phyloP scores from a whole-genome alignment of 2,329 filamentous ascomycete species.

The Fusarium mexicanum region DNA sequence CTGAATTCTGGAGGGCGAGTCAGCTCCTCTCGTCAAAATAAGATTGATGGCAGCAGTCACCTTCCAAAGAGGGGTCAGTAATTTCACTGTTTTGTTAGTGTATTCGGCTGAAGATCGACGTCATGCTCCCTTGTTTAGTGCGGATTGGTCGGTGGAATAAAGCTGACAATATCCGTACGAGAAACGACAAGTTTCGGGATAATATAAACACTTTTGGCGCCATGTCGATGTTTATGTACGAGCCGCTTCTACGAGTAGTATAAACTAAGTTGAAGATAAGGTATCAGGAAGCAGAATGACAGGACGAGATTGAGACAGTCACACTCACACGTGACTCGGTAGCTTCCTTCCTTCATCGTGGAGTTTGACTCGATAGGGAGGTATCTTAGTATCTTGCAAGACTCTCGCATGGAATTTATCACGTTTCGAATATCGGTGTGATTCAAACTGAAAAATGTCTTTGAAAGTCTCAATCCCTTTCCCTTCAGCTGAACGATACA shows the following conservation, averaged over 20 bases:
- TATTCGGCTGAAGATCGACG: slow-evolving; percentile 11
- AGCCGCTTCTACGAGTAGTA: neutral
- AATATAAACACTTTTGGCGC: neutral
- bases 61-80: slow-evolving; percentile 20
- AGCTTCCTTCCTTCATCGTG: neutral
- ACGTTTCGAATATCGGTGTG: neutral
- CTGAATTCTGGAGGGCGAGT: slow-evolving; percentile 15
- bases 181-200: neutral
- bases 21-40: slow-evolving; percentile 13
- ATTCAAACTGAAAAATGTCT: neutral
- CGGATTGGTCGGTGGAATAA: neutral
- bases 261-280: neutral
- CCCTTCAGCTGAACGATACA: neutral
- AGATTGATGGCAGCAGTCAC: slow-evolving; percentile 26
- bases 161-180: neutral
- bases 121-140: slow-evolving; percentile 21
- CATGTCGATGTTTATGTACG: neutral
- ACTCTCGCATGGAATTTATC: neutral
- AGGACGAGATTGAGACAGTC: neutral
- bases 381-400: neutral
- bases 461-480: neutral
- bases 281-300: neutral
- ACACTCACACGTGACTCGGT: neutral
- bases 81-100: slow-evolving; percentile 15
- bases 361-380: neutral